Conservation (phyloP, 164 flowering plant species). For the Vitis rupestris region DNA sequence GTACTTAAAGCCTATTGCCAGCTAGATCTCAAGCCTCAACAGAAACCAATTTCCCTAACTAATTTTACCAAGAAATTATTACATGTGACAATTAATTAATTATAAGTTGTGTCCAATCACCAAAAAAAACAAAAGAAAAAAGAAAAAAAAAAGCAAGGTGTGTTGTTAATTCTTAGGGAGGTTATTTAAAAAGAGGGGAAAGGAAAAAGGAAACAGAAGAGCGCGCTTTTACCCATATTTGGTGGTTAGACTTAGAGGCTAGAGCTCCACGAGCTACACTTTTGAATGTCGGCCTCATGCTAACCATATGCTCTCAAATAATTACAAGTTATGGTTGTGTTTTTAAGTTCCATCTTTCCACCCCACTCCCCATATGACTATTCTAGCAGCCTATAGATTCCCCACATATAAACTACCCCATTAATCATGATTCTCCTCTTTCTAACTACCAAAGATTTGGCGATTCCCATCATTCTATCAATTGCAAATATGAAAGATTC, state of each 20-base stretch:
- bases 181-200: background rate
- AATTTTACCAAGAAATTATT: no score
- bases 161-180: no score
- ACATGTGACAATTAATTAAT: no score
- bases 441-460: no score
- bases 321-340: background rate
- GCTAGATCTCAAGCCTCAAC: no score
- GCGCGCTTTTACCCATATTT: slow-evolving; percentile 15
- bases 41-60: no score
- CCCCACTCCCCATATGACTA: background rate
- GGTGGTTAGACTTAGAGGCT: background rate
- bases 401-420: background rate
- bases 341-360: background rate
- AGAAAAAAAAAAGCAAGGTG: background rate
- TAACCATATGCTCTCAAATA: slow-evolving; percentile 7
- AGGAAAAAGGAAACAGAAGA: background rate
- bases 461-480: no score
- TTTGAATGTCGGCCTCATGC: slow-evolving; percentile 26
- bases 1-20: no score
- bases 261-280: background rate
- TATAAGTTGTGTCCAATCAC: no score
- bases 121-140: no score
- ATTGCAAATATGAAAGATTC: no score
- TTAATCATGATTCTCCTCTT: no score
- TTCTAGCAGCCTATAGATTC: slow-evolving; percentile 1